Evolutionary conservation across 805 yeast genomes (phyloP), one percentile per base, ranked within the genome.

Genomic region (Monosporozyma servazzii): DNA sequence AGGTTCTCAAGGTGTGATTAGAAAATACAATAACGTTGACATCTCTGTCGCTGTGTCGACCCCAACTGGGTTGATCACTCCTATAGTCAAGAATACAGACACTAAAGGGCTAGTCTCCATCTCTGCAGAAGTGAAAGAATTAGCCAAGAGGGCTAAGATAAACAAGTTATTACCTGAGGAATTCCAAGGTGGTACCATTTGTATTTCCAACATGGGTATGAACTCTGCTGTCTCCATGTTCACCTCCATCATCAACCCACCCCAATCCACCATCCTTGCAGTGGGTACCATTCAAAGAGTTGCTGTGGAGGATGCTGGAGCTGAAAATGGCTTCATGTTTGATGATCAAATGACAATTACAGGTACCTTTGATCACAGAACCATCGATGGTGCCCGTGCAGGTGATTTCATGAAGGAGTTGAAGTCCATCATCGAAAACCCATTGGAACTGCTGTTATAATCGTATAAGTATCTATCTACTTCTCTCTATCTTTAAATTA

Each of bases 201-300:
- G 97, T 70, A 91, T 93, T 67, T 93, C 98, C 59, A 93, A 93
- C 84, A 77, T 93, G 78, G 99, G 99, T 69, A 93, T 93, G 99
- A 93, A 93, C 82, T 80, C 75, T 53, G 98, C 99, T 51, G 97
- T 91, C 46, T 77, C 82, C 58, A 66, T 85, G 68, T 93, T 93
- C 82, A 91, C 99, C 30, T 91, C 99, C 37, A 93, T 93, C 72
- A 84, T 93, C 71, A 93, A 93, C 80, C 98, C 96, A 56, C 99
- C 99, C 50, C 99, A 91, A 74, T 78, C 90, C 48, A 83, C 96
- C 48, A 93, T 93, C 65, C 73, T 93, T 63, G 99, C 99, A 56
- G 80, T 93, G 61, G 96, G 96, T 64, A 91, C 99, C 39, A 82
- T 84, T 54, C 88, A 86, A 70, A 88, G 88, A 76, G 85, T 81